A percentile compares a stretch with the other conserved stretches of the same genome.
Conservation (phyloP, 306 rosid species). For the Cicer bijugum region DNA sequence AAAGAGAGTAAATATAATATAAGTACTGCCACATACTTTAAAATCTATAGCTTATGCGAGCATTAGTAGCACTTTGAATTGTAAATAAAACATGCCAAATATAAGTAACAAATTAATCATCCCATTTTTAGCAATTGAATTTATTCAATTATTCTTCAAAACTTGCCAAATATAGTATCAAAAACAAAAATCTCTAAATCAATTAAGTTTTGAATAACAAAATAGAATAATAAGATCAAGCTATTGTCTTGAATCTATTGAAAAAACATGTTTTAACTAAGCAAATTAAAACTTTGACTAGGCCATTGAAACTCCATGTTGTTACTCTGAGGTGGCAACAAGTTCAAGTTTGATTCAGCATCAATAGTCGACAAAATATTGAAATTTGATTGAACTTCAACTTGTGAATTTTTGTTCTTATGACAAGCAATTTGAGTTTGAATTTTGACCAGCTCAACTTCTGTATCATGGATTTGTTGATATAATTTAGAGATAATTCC, state of each 20-base stretch:
- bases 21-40: neutral
- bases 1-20: too few relatives aligned
- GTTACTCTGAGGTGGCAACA: slow-evolving; percentile 43
- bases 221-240: slow-evolving; percentile 7
- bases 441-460: slow-evolving; percentile 56
- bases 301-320: slow-evolving; percentile 37
- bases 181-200: slow-evolving; percentile 9
- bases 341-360: slow-evolving; percentile 9
- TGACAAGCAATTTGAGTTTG: slow-evolving; percentile 56
- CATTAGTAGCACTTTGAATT: neutral
- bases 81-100: neutral
- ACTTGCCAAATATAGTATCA: slow-evolving; percentile 1
- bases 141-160: neutral
- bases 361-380: neutral
- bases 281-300: slow-evolving; percentile 40
- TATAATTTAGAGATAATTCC: slow-evolving; percentile 60
- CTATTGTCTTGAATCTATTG: neutral
- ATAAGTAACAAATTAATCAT: neutral
- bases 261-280: slow-evolving; percentile 13
- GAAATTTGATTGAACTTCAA: slow-evolving; percentile 37
- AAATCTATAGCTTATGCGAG: neutral
- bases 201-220: neutral
- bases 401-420: slow-evolving; percentile 35
- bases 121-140: slow-evolving; percentile 1
- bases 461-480: slow-evolving; percentile 53